Percentiles rank a stretch among this genome's conserved stretches.
phyloP scores from a whole-genome alignment of 192 early-diverging fungal genomes.

The Mortierella alpina region DNA sequence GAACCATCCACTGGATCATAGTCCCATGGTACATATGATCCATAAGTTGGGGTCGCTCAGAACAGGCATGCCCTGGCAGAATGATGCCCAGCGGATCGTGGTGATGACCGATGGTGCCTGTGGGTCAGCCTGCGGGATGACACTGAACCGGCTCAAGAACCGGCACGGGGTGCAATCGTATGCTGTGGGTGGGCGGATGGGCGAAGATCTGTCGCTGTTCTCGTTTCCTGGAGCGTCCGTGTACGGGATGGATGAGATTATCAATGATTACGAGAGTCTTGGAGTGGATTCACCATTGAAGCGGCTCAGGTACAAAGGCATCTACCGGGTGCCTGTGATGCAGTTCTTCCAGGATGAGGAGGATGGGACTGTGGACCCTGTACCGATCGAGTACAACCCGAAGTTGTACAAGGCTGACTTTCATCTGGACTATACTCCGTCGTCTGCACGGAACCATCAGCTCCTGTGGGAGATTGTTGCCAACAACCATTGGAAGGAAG shows the following conservation, averaged over 20 bases:
- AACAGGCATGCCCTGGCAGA: constrained; percentile 40
- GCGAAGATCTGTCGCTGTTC: constrained; percentile 35
- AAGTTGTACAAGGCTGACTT: constrained; percentile 40
- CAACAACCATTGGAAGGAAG: constrained; percentile 35
- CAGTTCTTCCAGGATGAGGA: constrained; percentile 38
- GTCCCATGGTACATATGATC: constrained; percentile 22
- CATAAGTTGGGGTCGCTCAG: constrained; percentile 34
- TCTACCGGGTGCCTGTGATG: constrained; percentile 40
- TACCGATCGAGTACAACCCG: constrained; percentile 37
- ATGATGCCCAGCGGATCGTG: constrained; percentile 24
- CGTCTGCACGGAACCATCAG: constrained; percentile 32
- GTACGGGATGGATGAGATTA: constrained; percentile 18
- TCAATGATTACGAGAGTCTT: constrained; percentile 21
- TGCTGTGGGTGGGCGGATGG: constrained; percentile 27
- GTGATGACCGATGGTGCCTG: constrained; percentile 42
- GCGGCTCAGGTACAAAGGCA: constrained; percentile 29
- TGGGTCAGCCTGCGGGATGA: constrained; percentile 51
- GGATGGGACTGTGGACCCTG: neutral
- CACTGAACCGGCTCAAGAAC: constrained; percentile 47
- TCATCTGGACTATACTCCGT: constrained; percentile 37
- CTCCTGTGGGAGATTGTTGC: constrained; percentile 46
- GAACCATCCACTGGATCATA: constrained; percentile 7
- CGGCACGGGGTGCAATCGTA: constrained; percentile 38
- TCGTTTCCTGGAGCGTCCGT: constrained; percentile 44
- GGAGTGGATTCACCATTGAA: constrained; percentile 37